Conservation (phyloP, 306 rosid species). For the Senna tora region DNA sequence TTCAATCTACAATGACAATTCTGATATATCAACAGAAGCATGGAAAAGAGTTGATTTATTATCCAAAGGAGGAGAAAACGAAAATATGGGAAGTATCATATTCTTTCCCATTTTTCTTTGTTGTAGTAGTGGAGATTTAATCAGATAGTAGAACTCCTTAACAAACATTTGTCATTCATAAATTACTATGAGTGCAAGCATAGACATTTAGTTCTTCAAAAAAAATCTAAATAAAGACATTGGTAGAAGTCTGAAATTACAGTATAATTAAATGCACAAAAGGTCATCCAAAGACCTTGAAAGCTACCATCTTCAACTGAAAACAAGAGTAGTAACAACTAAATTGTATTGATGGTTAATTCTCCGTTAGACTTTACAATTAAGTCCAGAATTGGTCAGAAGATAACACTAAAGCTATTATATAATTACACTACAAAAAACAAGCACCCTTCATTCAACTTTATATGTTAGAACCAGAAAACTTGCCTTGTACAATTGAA, state of each 20-base stretch:
- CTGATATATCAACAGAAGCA: conserved; percentile 13
- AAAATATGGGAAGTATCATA: not conserved
- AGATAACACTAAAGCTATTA: not conserved
- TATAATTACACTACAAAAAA: not conserved
- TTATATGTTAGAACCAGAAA: not conserved
- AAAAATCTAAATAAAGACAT: not conserved
- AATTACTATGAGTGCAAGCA: not conserved
- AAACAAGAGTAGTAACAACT: not conserved
- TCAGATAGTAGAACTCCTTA: not conserved
- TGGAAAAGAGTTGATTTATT: not conserved
- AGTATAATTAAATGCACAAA: not conserved
- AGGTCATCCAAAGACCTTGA: not conserved
- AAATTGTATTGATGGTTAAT: not conserved
- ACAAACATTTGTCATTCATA: not conserved
- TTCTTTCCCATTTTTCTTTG: not conserved
- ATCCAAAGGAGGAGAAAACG: not conserved
- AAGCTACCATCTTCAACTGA: not conserved
- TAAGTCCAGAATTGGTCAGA: not conserved
- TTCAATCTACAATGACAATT: conserved; percentile 41
- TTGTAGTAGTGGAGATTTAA: not conserved
- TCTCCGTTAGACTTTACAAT: not conserved
- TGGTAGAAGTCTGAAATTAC: not conserved
- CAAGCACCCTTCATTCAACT: not conserved
- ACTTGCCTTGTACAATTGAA: conserved; percentile 50
- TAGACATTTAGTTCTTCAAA: not conserved